Percentiles rank a stretch among this genome's conserved stretches.
Evolutionary conservation across 192 early-diverging fungal genomes (phyloP).

Genomic region (Podochytrium sp.): DNA sequence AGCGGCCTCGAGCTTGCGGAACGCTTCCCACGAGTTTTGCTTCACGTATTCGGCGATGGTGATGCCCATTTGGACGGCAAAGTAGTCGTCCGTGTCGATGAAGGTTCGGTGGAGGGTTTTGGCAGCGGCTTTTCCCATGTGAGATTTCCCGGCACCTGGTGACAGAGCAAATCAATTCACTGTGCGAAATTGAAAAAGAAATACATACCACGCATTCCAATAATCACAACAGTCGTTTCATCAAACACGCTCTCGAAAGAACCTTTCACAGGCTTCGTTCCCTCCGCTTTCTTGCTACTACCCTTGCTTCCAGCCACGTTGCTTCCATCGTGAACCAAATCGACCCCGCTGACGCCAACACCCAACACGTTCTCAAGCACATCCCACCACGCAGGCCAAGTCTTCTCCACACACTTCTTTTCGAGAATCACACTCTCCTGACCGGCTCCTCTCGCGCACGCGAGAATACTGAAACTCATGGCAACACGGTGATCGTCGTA

Average conservation of each 20-base stretch:
- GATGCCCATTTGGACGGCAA: slow-evolving; percentile 71
- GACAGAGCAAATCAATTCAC: too few relatives aligned
- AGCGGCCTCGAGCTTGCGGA: slow-evolving; percentile 80
- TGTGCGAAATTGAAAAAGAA: not conserved
- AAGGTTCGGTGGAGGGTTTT: slow-evolving; percentile 69
- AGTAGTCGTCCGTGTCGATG: slow-evolving; percentile 85
- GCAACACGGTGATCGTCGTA: slow-evolving; percentile 98
- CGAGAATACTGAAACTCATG: slow-evolving; percentile 92
- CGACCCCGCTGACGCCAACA: slow-evolving; percentile 57
- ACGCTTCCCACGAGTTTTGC: slow-evolving; percentile 80
- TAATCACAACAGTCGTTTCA: slow-evolving; percentile 78
- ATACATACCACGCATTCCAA: slow-evolving; percentile 90
- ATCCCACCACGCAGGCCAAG: slow-evolving; percentile 99
- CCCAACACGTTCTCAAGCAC: slow-evolving; percentile 81
- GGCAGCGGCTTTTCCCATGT: slow-evolving; percentile 78
- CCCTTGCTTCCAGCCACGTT: slow-evolving; percentile 27
- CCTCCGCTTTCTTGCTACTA: slow-evolving; percentile 11
- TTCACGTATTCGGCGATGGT: slow-evolving; percentile 82
- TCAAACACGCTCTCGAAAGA: slow-evolving; percentile 19
- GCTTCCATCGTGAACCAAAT: slow-evolving; percentile 37
- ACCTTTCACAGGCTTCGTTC: not conserved
- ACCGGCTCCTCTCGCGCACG: slow-evolving; percentile 60
- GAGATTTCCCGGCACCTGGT: slow-evolving; percentile 81
- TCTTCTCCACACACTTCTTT: slow-evolving; percentile 98
- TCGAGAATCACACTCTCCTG: slow-evolving; percentile 65